Conservation (phyloP, 768 basidiomycete species). For the Lentinula detonsa region DNA sequence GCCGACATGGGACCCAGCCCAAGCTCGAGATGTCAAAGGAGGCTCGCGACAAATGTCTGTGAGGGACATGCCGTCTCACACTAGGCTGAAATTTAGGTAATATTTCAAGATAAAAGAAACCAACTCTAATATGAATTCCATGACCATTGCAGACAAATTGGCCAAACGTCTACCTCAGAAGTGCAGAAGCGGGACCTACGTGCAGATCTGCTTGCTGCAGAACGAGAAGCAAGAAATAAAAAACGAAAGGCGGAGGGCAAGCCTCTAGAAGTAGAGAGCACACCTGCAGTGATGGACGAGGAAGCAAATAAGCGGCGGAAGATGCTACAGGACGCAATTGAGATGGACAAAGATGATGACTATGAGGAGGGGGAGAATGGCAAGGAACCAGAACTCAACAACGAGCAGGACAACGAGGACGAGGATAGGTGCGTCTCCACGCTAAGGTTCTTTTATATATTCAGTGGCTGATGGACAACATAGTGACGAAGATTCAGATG, state of each 20-base stretch:
- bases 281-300: constrained; percentile 47
- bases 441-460: background rate
- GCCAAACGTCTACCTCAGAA: constrained; percentile 88
- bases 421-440: constrained; percentile 37
- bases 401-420: constrained; percentile 28
- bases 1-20: constrained; percentile 97
- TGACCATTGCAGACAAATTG: constrained; percentile 57
- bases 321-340: constrained; percentile 78
- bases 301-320: constrained; percentile 82
- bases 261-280: constrained; percentile 13
- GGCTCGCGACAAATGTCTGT: constrained; percentile 91
- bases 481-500: constrained; percentile 43
- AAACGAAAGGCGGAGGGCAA: constrained; percentile 86
- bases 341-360: constrained; percentile 87
- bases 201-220: constrained; percentile 77
- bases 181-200: constrained; percentile 76
- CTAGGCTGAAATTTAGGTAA: constrained; percentile 95
- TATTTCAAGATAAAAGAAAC: constrained; percentile 11
- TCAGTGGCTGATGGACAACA: background rate
- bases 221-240: constrained; percentile 81
- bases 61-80: constrained; percentile 91
- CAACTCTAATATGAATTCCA: background rate
- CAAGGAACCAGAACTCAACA: constrained; percentile 44
- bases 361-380: constrained; percentile 35
- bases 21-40: constrained; percentile 87